Conservation (phyloP, 495 filamentous ascomycete genomes). For the Thermochaetoides thermophila region DNA sequence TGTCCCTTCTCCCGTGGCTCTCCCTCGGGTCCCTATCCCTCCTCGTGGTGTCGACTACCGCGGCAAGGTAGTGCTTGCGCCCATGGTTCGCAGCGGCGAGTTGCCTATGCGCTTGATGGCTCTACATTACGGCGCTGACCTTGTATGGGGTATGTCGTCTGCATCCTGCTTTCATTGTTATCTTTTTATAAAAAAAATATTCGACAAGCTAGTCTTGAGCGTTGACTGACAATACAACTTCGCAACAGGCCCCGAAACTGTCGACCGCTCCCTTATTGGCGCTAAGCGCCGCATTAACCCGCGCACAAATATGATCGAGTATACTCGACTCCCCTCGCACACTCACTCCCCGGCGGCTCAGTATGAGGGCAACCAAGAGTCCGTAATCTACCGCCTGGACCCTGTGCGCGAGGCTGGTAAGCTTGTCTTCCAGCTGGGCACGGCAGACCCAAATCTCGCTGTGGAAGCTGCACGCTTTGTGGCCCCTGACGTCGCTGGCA, state of each 20-base stretch:
- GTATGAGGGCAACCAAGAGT: slow-evolving; percentile 34
- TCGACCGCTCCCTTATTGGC: slow-evolving; percentile 82
- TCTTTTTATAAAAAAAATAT: too few species aligned
- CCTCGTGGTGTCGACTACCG: slow-evolving; percentile 83
- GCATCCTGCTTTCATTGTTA: slow-evolving; percentile 2
- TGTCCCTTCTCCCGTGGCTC: slow-evolving; percentile 30
- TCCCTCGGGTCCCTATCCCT: slow-evolving; percentile 61
- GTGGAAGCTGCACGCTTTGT: slow-evolving; percentile 73
- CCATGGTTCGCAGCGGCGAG: slow-evolving; percentile 95
- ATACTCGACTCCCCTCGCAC: slow-evolving; percentile 58
- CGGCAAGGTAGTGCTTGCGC: slow-evolving; percentile 83
- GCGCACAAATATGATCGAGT: slow-evolving; percentile 64
- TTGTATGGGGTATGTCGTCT: slow-evolving; percentile 68
- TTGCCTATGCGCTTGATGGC: slow-evolving; percentile 75
- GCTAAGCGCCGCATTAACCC: slow-evolving; percentile 61
- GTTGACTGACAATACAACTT: not conserved
- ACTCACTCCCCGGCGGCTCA: slow-evolving; percentile 31
- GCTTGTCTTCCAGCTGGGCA: slow-evolving; percentile 85
- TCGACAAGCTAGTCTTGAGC: too few species aligned
- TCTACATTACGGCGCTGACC: slow-evolving; percentile 86
- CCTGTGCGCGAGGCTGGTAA: slow-evolving; percentile 53
- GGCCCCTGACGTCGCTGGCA: slow-evolving; percentile 74
- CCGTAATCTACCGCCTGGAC: slow-evolving; percentile 71
- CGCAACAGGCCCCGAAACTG: slow-evolving; percentile 68
- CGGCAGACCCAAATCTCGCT: slow-evolving; percentile 61